Conservation (phyloP, 306 rosid species). For the Trifolium fragiferum region DNA sequence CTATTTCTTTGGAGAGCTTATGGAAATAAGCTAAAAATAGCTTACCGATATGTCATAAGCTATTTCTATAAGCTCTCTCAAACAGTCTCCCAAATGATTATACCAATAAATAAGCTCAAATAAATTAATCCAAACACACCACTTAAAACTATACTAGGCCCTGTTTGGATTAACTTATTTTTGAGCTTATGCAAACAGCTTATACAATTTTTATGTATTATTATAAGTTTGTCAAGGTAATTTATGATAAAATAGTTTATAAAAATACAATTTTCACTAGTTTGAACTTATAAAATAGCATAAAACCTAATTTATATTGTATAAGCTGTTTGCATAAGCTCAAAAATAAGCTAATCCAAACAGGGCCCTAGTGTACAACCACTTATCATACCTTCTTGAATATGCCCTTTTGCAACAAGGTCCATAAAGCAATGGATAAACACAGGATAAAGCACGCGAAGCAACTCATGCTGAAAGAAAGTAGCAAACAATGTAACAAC, state of each 20-base stretch:
- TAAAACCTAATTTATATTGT: too few relatives aligned
- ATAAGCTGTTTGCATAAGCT: too few relatives aligned
- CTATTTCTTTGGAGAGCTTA: neutral
- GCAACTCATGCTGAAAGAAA: conserved; percentile 83
- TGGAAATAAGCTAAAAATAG: neutral
- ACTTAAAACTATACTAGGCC: neutral
- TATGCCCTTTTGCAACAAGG: conserved; percentile 92
- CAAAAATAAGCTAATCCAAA: too few relatives aligned
- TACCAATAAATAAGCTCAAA: neutral
- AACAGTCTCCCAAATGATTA: neutral
- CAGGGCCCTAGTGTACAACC: too few relatives aligned
- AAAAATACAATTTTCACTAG: too few relatives aligned
- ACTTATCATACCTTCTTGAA: conserved; percentile 73
- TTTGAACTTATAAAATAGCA: too few relatives aligned
- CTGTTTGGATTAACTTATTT: too few relatives aligned
- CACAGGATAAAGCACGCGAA: conserved; percentile 95
- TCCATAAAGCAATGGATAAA: conserved; percentile 97
- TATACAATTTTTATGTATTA: too few relatives aligned
- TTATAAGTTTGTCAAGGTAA: too few relatives aligned
- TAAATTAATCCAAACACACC: neutral
- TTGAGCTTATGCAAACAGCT: too few relatives aligned
- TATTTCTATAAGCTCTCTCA: neutral
- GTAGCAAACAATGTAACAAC: conserved; percentile 12
- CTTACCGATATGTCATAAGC: neutral
- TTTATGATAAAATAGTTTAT: too few relatives aligned